Conservation (phyloP, 768 basidiomycete species). For the Amanita rubescens region DNA sequence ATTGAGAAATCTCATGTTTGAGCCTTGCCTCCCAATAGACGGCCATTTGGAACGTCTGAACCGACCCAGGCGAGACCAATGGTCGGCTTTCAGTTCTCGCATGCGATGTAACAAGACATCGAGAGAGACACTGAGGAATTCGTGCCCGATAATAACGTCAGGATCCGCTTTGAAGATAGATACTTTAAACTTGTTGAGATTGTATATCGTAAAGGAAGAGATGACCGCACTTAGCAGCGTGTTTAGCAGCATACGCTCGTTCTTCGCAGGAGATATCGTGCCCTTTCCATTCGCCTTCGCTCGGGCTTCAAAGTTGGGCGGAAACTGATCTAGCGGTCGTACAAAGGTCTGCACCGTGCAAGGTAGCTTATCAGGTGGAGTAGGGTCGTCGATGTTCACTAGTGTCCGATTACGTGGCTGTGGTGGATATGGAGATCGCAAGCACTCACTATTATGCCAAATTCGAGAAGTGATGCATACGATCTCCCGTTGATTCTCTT, state of each 20-base stretch:
- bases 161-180: conserved; percentile 84
- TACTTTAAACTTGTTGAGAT: conserved; percentile 30
- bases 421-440: background rate
- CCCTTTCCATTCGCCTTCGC: conserved; percentile 61
- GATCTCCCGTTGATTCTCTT: conserved; percentile 89
- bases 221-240: conserved; percentile 57
- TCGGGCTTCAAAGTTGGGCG: conserved; percentile 69
- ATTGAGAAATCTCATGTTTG: conserved; percentile 74
- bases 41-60: conserved; percentile 85
- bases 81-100: conserved; percentile 83
- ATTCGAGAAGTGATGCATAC: conserved; percentile 79
- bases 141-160: conserved; percentile 91
- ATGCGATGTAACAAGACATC: conserved; percentile 90
- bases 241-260: conserved; percentile 82
- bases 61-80: conserved; percentile 91
- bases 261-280: conserved; percentile 62
- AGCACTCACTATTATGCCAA: conserved; percentile 56
- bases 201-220: background rate
- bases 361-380: conserved; percentile 79
- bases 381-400: conserved; percentile 90
- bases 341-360: conserved; percentile 85
- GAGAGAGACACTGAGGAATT: conserved; percentile 83
- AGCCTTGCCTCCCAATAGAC: conserved; percentile 69
- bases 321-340: conserved; percentile 83
- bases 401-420: background rate